Base-by-base conservation (phyloP, 1,139 yeast genomes). In the Hyphopichia fennica region DNA sequence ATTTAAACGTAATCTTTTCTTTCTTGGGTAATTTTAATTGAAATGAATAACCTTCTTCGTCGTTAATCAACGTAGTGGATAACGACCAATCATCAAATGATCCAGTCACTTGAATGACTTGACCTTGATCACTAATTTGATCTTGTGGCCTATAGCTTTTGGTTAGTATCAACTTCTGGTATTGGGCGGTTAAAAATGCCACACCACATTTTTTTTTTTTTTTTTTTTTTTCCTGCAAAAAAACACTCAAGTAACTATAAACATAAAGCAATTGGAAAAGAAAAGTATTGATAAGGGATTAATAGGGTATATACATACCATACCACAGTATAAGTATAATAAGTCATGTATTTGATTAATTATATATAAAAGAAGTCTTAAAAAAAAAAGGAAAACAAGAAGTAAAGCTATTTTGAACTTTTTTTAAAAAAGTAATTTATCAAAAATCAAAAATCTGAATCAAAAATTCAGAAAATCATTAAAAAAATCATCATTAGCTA, bases 1-100 rank as follows among this genome's bases (percentile, higher is more conserved):
- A 73, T 51, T 73, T 65, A 41, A 65, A 65, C 13, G 56, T 52
- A 28, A 72, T 45, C 39, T 63, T 59, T 34, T 62, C 49, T 39
- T 54, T 50, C 20, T 52, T 48, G 30, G 49, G 44, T 18, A 67
- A 53, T 34, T 48, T 54, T 23, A 67, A 46, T 14, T 40, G 35
- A 5, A 53, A 48, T 39, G 49, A 41, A 43, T 56, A 46, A n/a
- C 35, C 40, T 7, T 47, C 51, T 5, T 42, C 45, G 8, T 53
- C 49, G 37, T 51, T 54, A 29, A 43, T 39, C 40, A 49, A 48
- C 10, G 51, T n/a, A n/a, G n/a, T 41, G 10, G 57, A 50, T 42
- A 59, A 53, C 15, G 64, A 48, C 78, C 79, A 73, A 41, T 65
- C 50, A 45, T 72, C 76, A 49, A 72, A 73, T 43, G 57, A 64